Evolutionary conservation across 805 yeast genomes (phyloP).

Genomic region (Candida alai): DNA sequence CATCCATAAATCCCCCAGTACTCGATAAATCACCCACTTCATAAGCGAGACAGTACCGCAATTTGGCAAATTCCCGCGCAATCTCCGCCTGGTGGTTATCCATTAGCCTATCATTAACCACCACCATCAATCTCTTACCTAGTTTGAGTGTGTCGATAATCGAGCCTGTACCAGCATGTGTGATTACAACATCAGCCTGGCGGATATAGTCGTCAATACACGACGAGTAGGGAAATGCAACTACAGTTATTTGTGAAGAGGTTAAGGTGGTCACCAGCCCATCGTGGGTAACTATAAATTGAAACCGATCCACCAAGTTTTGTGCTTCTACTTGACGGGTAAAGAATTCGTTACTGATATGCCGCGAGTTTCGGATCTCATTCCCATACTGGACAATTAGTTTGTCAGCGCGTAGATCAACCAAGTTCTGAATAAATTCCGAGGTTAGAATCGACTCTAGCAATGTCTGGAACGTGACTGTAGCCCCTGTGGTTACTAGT

Average conservation of each 20-base stretch:
- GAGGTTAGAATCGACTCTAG: slow-evolving; percentile 40
- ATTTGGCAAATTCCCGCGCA: slow-evolving; percentile 35
- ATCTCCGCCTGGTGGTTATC: slow-evolving; percentile 83
- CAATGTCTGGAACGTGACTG: slow-evolving; percentile 70
- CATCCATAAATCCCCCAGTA: background rate
- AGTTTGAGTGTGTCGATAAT: slow-evolving; percentile 70
- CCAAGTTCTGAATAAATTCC: slow-evolving; percentile 34
- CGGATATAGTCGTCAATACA: slow-evolving; percentile 35
- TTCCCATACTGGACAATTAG: slow-evolving; percentile 31
- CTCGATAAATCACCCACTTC: slow-evolving; percentile 1
- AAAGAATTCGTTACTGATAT: slow-evolving; percentile 23
- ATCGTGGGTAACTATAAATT: no score
- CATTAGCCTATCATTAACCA: slow-evolving; percentile 70
- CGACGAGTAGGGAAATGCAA: slow-evolving; percentile 26
- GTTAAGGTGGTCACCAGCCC: background rate
- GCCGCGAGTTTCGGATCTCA: slow-evolving; percentile 19
- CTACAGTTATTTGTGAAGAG: slow-evolving; percentile 6
- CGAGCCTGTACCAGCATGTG: slow-evolving; percentile 94
- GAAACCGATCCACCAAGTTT: slow-evolving; percentile 6
- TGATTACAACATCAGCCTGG: slow-evolving; percentile 57
- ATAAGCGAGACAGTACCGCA: slow-evolving; percentile 9
- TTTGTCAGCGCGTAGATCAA: slow-evolving; percentile 28
- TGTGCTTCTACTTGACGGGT: slow-evolving; percentile 14
- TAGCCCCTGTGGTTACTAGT: slow-evolving; percentile 86
- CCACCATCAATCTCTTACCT: slow-evolving; percentile 58